These are phyloP conservation scores for Arachnomyces sp. DNA, from an alignment of 2,329 filamentous ascomycete species.

Conservation along the genomic window DNA sequence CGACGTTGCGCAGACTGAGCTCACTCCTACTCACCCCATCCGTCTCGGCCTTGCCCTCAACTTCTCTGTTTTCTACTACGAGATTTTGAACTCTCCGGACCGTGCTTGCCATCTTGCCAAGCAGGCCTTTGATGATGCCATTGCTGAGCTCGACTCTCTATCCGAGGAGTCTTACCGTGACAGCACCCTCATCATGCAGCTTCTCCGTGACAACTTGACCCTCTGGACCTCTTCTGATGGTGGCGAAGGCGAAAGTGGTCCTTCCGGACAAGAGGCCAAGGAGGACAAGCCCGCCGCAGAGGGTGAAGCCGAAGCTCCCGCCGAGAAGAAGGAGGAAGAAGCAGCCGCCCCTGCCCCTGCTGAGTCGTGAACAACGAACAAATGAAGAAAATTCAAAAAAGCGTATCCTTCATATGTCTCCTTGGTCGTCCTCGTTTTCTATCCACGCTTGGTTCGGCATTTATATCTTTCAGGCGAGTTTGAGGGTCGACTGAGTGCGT, in stretches of 20 bases:
- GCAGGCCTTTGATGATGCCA: conserved; percentile 97
- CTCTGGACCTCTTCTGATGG: conserved; percentile 95
- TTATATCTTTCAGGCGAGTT: no score
- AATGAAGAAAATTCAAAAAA: no score
- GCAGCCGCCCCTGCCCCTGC: conserved; percentile 16
- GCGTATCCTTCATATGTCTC: no score
- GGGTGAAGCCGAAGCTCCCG: conserved; percentile 37
- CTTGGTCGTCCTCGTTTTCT: no score
- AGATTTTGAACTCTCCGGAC: conserved; percentile 97
- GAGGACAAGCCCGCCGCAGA: conserved; percentile 49
- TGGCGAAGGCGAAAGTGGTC: conserved; percentile 62
- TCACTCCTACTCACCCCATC: conserved; percentile 96
- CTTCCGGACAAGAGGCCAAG: conserved; percentile 44
- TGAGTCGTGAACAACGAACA: no score
- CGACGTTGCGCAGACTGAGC: conserved; percentile 95
- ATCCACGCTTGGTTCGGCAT: no score
- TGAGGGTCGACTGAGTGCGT: no score
- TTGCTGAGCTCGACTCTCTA: conserved; percentile 95
- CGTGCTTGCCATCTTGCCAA: conserved; percentile 97
- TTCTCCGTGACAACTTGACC: conserved; percentile 95
- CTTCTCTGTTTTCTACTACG: conserved; percentile 99
- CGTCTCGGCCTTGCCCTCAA: conserved; percentile 94
- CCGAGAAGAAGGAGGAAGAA: conserved; percentile 37
- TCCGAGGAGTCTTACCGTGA: conserved; percentile 98
- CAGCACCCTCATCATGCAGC: conserved; percentile 98